A percentile compares a stretch with the other conserved stretches of the same genome.
Conservation (phyloP, 2,329 filamentous ascomycete genomes). For the Fusarium nurragi region DNA sequence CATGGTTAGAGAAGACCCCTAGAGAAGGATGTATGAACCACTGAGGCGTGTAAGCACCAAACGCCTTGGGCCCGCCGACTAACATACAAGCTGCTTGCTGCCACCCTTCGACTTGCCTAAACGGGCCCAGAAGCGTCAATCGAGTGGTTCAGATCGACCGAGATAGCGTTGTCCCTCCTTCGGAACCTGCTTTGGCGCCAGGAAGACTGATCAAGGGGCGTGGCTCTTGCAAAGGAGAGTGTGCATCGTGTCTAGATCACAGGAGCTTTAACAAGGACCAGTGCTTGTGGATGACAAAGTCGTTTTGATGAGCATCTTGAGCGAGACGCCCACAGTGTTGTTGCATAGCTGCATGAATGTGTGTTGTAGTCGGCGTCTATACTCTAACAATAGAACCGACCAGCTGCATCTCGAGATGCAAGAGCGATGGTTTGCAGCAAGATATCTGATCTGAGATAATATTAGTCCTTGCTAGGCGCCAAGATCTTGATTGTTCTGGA, state of each 20-base stretch:
- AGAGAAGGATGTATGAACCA: constrained; percentile 9
- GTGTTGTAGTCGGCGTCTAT: constrained; percentile 30
- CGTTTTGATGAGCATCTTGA: not conserved
- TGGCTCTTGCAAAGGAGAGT: constrained; percentile 11
- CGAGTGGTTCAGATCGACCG: constrained; percentile 24
- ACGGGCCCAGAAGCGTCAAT: constrained; percentile 27
- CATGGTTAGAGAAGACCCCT: constrained; percentile 7
- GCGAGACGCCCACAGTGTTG: constrained; percentile 36
- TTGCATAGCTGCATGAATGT: constrained; percentile 20
- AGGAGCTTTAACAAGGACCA: constrained; percentile 18
- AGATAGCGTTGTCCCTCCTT: constrained; percentile 30
- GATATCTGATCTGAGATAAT: constrained; percentile 27
- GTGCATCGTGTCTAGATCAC: constrained; percentile 29
- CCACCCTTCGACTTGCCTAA: constrained; percentile 26
- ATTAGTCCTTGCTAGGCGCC: constrained; percentile 24
- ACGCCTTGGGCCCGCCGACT: constrained; percentile 15
- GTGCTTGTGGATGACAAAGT: constrained; percentile 19
- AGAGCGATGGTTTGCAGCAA: constrained; percentile 21
- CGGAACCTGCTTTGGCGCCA: constrained; percentile 25
- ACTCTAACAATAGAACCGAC: constrained; percentile 9
- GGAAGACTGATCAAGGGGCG: constrained; percentile 16
- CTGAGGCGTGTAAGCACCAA: constrained; percentile 20
- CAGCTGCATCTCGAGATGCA: constrained; percentile 7
- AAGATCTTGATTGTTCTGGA: constrained; percentile 30
- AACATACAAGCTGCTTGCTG: constrained; percentile 15